These are phyloP conservation scores for Cryoendolithus antarcticus DNA, from an alignment of 2,329 filamentous ascomycete species.

Conservation along the genomic window DNA sequence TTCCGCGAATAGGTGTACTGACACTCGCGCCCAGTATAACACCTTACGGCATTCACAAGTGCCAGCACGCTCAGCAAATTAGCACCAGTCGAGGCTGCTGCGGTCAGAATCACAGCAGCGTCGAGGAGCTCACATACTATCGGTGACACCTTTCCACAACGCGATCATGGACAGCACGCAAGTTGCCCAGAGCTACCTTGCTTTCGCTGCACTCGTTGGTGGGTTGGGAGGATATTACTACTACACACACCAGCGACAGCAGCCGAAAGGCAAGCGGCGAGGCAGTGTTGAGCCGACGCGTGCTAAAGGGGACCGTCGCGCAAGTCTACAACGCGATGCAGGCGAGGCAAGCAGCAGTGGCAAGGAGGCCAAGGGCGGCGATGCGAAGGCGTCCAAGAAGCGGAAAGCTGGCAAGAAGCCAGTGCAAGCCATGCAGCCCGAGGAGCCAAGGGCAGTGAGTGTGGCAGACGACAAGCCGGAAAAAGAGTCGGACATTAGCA, in stretches of 20 bases:
- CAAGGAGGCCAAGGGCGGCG: slow-evolving; percentile 9
- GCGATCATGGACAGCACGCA: slow-evolving; percentile 12
- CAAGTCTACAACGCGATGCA: slow-evolving; percentile 1
- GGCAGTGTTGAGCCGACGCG: too few relatives aligned
- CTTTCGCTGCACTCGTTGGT: slow-evolving; percentile 7
- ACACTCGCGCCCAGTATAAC: too few relatives aligned
- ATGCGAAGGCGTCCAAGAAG: slow-evolving; percentile 15
- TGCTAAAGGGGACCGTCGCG: slow-evolving; percentile 3
- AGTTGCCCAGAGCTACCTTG: slow-evolving; percentile 9
- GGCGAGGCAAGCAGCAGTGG: slow-evolving; percentile 2
- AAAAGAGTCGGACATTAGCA: slow-evolving; percentile 52
- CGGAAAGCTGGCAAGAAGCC: slow-evolving; percentile 22
- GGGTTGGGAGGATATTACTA: slow-evolving; percentile 7
- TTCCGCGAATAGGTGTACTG: too few relatives aligned
- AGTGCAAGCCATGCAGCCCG: slow-evolving; percentile 5
- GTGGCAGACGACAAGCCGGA: slow-evolving; percentile 24
- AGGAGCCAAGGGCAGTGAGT: slow-evolving; percentile 5
- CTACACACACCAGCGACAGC: slow-evolving; percentile 5
- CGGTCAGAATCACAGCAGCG: too few relatives aligned
- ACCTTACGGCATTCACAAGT: too few relatives aligned
- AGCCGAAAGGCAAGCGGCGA: background rate
- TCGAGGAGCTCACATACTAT: too few relatives aligned
- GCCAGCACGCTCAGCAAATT: too few relatives aligned
- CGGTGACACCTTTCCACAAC: background rate
- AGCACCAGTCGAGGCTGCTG: too few relatives aligned